Evolutionary conservation across 2,329 filamentous ascomycete species (phyloP).

Genomic region (Apiospora phragmitis): DNA sequence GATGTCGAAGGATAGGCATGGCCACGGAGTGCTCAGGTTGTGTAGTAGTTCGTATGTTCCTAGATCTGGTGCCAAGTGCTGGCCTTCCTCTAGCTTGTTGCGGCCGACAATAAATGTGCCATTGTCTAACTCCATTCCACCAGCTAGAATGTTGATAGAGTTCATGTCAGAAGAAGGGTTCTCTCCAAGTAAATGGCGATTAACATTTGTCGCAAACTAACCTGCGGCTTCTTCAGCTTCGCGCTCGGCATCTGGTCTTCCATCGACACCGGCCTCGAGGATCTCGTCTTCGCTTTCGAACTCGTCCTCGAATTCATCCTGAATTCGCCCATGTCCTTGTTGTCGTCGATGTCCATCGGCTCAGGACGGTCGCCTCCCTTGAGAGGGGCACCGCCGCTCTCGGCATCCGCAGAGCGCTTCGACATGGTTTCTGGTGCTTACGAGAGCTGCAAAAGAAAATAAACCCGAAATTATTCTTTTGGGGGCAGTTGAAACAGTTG

Average conservation of each 20-base stretch:
- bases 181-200: conserved; percentile 4
- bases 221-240: conserved; percentile 73
- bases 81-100: conserved; percentile 85
- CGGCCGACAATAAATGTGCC: conserved; percentile 95
- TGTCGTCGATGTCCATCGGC: conserved; percentile 65
- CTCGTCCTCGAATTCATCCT: conserved; percentile 93
- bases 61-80: conserved; percentile 86
- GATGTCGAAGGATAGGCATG: conserved; percentile 94
- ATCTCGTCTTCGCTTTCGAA: conserved; percentile 90
- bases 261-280: conserved; percentile 90
- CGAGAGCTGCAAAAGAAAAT: not conserved
- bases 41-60: conserved; percentile 99
- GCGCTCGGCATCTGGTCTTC: conserved; percentile 85
- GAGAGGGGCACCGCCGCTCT: conserved; percentile 31
- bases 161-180: conserved; percentile 19
- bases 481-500: not conserved
- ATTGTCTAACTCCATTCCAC: conserved; percentile 84
- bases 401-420: conserved; percentile 55
- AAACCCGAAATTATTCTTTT: not conserved
- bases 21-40: conserved; percentile 91
- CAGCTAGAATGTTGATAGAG: conserved; percentile 36
- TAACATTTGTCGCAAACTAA: conserved; percentile 14
- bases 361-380: conserved; percentile 64
- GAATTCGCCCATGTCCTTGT: conserved; percentile 73
- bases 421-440: conserved; percentile 45